Conservation (phyloP, 306 rosid genomes). For the Boehmeria nivea region DNA sequence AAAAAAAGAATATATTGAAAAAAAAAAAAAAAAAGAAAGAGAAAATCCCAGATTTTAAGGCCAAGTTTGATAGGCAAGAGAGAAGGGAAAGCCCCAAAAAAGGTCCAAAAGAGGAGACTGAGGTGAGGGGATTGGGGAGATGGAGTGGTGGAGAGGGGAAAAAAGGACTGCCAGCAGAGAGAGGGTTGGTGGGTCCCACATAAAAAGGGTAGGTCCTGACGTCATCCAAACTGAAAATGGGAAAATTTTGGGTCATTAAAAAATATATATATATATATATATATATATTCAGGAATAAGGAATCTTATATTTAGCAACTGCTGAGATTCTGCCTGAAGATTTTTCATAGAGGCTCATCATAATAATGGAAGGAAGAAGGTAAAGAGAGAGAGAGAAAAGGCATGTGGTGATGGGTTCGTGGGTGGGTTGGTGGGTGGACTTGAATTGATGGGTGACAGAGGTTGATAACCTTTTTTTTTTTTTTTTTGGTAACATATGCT, state of each 20-base stretch:
- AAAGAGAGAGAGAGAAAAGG: conserved; percentile 1
- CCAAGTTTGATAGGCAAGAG: conserved; percentile 39
- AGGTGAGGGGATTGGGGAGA: conserved; percentile 13
- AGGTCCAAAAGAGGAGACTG: conserved; percentile 5
- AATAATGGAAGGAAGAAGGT: conserved; percentile 21
- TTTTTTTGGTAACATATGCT: conserved; percentile 15
- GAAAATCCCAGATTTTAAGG: conserved; percentile 80
- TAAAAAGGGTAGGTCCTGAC: conserved; percentile 20
- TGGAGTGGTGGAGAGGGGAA: conserved; percentile 34
- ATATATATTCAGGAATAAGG: conserved; percentile 27
- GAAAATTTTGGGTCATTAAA: conserved; percentile 37
- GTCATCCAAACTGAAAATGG: conserved; percentile 17
- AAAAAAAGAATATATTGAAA: not conserved
- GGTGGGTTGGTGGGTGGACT: conserved; percentile 34
- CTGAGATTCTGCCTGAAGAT: conserved; percentile 68
- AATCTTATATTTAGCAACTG: conserved; percentile 43
- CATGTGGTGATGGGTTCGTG: no score
- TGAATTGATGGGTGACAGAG: conserved; percentile 22
- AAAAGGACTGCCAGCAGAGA: conserved; percentile 24
- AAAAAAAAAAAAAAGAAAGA: conserved; percentile 3
- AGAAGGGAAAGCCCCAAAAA: conserved; percentile 14
- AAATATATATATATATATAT: not conserved
- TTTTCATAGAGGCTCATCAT: conserved; percentile 45
- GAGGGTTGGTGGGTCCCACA: conserved; percentile 34
- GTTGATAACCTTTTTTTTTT: not conserved